phyloP scores from a whole-genome alignment of 495 filamentous ascomycete species.

The Xylaria nigripes region DNA sequence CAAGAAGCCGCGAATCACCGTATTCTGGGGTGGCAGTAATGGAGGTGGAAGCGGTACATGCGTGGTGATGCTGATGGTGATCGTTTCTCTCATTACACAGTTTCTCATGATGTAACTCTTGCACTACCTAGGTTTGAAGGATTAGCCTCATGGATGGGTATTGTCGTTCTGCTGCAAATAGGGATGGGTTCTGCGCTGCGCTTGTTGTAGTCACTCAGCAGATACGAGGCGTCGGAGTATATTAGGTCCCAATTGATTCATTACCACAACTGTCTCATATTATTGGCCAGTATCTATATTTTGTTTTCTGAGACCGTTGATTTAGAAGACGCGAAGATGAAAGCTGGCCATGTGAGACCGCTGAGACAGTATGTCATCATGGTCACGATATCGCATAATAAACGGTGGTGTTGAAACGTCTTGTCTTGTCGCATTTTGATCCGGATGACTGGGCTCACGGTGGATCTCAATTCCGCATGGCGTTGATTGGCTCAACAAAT shows the following conservation, averaged over 20 bases:
- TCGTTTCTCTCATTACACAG: slow-evolving; percentile 2
- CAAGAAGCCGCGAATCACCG: background rate
- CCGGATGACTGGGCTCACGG: slow-evolving; percentile 1
- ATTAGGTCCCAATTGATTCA: too few relatives aligned
- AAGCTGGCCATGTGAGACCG: background rate
- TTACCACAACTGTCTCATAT: too few relatives aligned
- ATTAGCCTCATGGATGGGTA: background rate
- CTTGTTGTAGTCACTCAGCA: too few relatives aligned
- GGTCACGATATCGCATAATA: background rate
- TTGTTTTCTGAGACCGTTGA: too few relatives aligned
- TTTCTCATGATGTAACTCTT: background rate
- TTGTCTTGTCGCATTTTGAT: background rate
- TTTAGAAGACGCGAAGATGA: background rate
- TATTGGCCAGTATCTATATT: too few relatives aligned
- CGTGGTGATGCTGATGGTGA: slow-evolving; percentile 10
- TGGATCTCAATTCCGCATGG: background rate
- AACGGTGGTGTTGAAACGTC: background rate
- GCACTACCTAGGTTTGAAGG: background rate
- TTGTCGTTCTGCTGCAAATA: background rate
- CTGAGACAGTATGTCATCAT: background rate
- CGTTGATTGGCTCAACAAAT: slow-evolving; percentile 6
- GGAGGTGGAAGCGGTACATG: slow-evolving; percentile 1
- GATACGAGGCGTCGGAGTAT: too few relatives aligned
- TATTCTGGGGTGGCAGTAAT: slow-evolving; percentile 2
- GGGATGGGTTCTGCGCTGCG: too few relatives aligned